phyloP scores from a whole-genome alignment of 2,329 filamentous ascomycete species.

The Lachnellula hyalina region DNA sequence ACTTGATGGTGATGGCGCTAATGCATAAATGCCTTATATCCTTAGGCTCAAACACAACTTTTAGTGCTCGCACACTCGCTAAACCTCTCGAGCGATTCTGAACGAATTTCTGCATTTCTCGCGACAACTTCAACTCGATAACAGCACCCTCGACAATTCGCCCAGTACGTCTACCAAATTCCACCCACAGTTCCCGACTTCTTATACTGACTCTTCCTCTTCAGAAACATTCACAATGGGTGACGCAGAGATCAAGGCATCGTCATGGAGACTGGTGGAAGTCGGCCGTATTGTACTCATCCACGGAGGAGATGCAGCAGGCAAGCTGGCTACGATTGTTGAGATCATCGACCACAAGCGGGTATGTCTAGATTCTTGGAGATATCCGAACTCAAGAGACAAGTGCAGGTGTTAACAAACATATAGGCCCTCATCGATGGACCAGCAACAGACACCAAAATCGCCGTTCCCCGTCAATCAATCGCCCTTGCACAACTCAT shows the following conservation, averaged over 20 bases:
- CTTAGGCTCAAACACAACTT: slow-evolving; percentile 5
- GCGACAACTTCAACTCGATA: slow-evolving; percentile 19
- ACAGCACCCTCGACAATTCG: slow-evolving; percentile 27
- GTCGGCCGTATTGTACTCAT: slow-evolving; percentile 96
- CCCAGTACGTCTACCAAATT: slow-evolving; percentile 27
- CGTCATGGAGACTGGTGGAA: slow-evolving; percentile 94
- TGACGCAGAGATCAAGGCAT: slow-evolving; percentile 75
- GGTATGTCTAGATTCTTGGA: slow-evolving; percentile 60
- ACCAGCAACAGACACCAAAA: slow-evolving; percentile 74
- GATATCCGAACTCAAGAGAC: slow-evolving; percentile 5
- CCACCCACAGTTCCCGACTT: slow-evolving; percentile 15
- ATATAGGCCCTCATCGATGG: slow-evolving; percentile 90
- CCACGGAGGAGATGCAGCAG: slow-evolving; percentile 71
- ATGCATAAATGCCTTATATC: slow-evolving; percentile 11
- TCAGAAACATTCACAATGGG: slow-evolving; percentile 67
- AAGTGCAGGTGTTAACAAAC: slow-evolving; percentile 23
- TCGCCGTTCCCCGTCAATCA: slow-evolving; percentile 81
- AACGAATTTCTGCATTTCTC: slow-evolving; percentile 10
- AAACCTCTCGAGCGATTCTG: slow-evolving; percentile 14
- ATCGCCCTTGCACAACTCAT: slow-evolving; percentile 76
- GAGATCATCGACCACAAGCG: slow-evolving; percentile 99
- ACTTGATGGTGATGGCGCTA: slow-evolving; percentile 3
- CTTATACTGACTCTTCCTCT: slow-evolving; percentile 20
- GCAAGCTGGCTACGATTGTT: slow-evolving; percentile 88
- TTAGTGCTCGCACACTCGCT: slow-evolving; percentile 17